Evolutionary conservation across 805 yeast genomes (phyloP), one percentile per base, ranked within the genome.

Genomic region (Ogataea ramenticola): DNA sequence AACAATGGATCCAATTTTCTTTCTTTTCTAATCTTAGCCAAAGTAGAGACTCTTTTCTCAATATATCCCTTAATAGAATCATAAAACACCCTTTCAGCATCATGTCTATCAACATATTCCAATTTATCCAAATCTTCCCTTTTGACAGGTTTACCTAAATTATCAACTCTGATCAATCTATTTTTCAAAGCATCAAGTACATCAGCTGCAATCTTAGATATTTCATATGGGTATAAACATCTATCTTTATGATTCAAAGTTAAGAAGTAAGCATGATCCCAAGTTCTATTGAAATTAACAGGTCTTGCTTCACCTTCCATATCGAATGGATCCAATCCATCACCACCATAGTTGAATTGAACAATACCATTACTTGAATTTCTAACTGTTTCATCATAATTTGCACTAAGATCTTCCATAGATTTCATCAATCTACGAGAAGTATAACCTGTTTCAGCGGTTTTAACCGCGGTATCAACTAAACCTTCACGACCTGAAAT

Each of bases 301-400:
- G 99, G 99, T 55, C 72, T 79, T 1, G 98, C 96, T 65, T 95
- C 96, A 53, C 99, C 99, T 67, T 95, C 99, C 99, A 93, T 93
- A 66, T 91, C 97, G 60, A 87, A 74, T 3, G 99, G 99, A 71
- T 93, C 99, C 50, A 93, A 75, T 40, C 98, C 96, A 65, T 93
- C 99, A 50, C 98, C 99, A 65, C 99, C 99, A 60, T 93, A 93
- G 31, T 88, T 86, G 66, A 93, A 93, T 66, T 93, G 99, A 16
- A 93, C 99, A 60, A 93, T 87, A 65, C 97, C 96, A 61, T 89
- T 89, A 43, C 95, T 77, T 1, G 98, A 91, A 48, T 95, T 93
- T 60, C 99, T 77, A 36, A 93, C 97, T 0, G 98, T 91, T 55
- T 79, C 80, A 62, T 93, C 99, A 64, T 93, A 93, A 58, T 82